Evolutionary conservation across 305 asterid species (phyloP).

Genomic region (Fraxinus baroniana): DNA sequence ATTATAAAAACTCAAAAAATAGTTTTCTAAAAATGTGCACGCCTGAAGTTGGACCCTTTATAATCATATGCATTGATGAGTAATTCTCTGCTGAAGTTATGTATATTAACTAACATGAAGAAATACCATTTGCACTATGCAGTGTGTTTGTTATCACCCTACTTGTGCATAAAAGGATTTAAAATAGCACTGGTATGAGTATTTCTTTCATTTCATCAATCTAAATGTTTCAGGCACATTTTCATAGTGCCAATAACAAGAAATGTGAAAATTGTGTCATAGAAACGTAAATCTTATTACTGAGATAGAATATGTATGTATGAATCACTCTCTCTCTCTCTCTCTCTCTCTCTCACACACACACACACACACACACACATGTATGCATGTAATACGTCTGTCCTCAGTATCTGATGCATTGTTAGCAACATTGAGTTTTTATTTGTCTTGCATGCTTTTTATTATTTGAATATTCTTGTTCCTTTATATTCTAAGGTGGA

Average conservation of each 20-base stretch:
- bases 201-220: background rate
- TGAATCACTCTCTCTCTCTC: background rate
- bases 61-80: background rate
- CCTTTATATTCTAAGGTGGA: constrained; percentile 1
- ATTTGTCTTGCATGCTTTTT: background rate
- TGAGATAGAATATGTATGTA: background rate
- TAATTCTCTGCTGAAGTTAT: background rate
- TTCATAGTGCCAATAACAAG: background rate
- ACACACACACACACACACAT: background rate
- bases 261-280: background rate
- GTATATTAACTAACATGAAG: background rate
- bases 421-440: background rate
- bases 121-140: background rate
- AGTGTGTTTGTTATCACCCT: background rate
- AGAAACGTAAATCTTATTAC: background rate
- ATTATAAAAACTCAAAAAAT: background rate
- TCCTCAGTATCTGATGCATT: background rate
- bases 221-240: background rate
- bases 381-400: background rate
- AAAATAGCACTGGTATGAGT: background rate
- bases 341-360: background rate
- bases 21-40: background rate
- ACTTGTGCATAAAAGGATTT: background rate
- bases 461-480: background rate
- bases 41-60: background rate